Evolutionary conservation across 148 eudicot genomes (phyloP).

Genomic region (Vaccinium corymbosum): DNA sequence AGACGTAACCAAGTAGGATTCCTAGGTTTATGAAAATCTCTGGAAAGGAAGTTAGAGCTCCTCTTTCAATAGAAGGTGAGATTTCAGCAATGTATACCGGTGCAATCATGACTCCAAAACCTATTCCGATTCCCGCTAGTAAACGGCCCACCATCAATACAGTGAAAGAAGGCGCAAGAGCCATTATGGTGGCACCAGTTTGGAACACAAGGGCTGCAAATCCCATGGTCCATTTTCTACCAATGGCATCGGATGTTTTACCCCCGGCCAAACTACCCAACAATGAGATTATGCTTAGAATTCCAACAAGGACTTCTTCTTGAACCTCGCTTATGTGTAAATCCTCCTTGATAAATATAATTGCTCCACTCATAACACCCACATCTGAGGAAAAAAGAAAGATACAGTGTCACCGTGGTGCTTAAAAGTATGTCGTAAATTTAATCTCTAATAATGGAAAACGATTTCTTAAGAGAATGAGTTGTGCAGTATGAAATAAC

Average conservation of each 20-base stretch:
- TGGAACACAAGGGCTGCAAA: conserved; percentile 71
- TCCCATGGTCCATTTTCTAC: conserved; percentile 97
- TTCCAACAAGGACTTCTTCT: conserved; percentile 76
- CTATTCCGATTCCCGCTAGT: conserved; percentile 78
- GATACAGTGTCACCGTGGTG: not conserved
- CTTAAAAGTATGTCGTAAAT: not conserved
- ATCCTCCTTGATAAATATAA: conserved; percentile 68
- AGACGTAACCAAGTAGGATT: conserved; percentile 77
- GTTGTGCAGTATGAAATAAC: not conserved
- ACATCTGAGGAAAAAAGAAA: conserved; percentile 44
- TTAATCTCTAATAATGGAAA: not conserved
- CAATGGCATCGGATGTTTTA: conserved; percentile 75
- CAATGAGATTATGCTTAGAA: conserved; percentile 70
- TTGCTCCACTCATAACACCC: conserved; percentile 95
- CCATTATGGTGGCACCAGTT: conserved; percentile 69
- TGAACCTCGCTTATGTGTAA: conserved; percentile 67
- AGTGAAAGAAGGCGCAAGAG: conserved; percentile 60
- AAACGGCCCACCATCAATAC: conserved; percentile 66
- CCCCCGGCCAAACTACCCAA: conserved; percentile 84
- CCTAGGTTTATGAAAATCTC: conserved; percentile 84
- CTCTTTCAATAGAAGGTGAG: conserved; percentile 68
- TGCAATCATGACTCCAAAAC: conserved; percentile 81
- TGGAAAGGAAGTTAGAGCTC: conserved; percentile 84
- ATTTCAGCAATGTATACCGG: conserved; percentile 89
- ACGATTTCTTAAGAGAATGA: not conserved